Evolutionary conservation across 2,329 filamentous ascomycete genomes (phyloP), one percentile per base, ranked within the genome.

Genomic region (Trichoderma guizhouense): DNA sequence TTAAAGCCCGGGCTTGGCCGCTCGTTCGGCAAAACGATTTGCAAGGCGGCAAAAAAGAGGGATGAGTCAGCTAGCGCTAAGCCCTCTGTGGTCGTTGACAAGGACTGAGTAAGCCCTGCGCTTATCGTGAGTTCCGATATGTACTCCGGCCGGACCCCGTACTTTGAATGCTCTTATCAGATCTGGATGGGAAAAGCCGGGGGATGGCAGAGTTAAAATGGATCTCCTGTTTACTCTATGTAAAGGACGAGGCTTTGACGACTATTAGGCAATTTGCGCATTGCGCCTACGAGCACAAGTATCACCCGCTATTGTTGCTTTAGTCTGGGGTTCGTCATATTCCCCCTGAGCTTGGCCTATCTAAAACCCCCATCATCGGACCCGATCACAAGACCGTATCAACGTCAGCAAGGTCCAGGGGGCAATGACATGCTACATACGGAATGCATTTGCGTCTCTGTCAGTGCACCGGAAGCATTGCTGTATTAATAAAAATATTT

Each of bases 1-100:
- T 76, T 76, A 79, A 78, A 79, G 79, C 76, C 79, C 80, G 79
- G 78, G 79, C 77, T 79, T 80, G 80, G 78, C 80, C 79, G 79
- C 74, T 73, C 71, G 75, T 75, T 76, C 62, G 76, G 79, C 75
- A 81, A 80, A 81, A 81, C 76, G 79, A 77, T 80, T 78, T 75
- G 75, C 74, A 71, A 72, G 63, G 73, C 73, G 73, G 73, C 58
- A 69, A 60, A 69, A 51, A 63, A 57, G 30, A 51, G 18, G 68
- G 53, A 51, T 72, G 71, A 71, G 71, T 71, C 61, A 71, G 57
- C 61, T 6, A 34, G 30, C 72, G 51, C 72, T 72, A 73, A 61
- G 51, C 72, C 69, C 57, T 61, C 36, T 58, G 77, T 76, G 77
- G 80, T 80, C 80, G 21, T 74, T 28, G 36, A 55, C 58, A 28